Evolutionary conservation across 2,329 filamentous ascomycete species (phyloP), one percentile per base, ranked within the genome.

Genomic region (Ophiocordyceps unilateralis): DNA sequence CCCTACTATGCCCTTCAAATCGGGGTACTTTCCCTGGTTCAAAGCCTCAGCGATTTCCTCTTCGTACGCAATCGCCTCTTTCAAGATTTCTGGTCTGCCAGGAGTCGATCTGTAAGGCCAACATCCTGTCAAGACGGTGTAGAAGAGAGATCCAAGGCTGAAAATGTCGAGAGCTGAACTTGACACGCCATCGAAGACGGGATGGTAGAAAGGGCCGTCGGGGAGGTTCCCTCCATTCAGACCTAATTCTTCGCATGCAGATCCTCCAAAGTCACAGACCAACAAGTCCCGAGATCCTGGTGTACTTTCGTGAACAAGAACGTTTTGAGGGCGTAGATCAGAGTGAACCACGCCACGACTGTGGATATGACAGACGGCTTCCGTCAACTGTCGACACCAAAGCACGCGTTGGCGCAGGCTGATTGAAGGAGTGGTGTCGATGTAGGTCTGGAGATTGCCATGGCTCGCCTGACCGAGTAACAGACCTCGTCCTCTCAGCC

Each of bases 211-310:
- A 7, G 48, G 48, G 23, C 45, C 48, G 36, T 55, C 51, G 2
- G 55, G 55, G n/a, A 58, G 49, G 41, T 46, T 45, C n/a, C 43
- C 50, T 51, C 40, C 40, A 43, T 56, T 51, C 19, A 57, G 45
- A 34, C 48, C 51, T 4, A 55, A 47, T 21, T 55, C 52, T 30
- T 53, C 53, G 46, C 51, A 58, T 41, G 40, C 36, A 10, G 40
- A 46, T 50, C 57, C 55, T 37, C 56, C 52, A 51, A 58, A 59
- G 47, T 59, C 57, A 47, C 52, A 57, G 41, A 60, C 53, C 47
- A 48, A 48, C 37, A 61, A 43, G 48, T 58, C 50, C 36, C 52
- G 48, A 40, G 50, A 49, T 30, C 44, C 45, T 28, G 43, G 22
- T 19, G 41, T 41, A 23, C 47, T 52, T 28, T 44, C 47, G 46